These are phyloP conservation scores for Dioscorea cayenensis DNA, from an alignment of 116 monocot genomes.

Conservation along the genomic window DNA sequence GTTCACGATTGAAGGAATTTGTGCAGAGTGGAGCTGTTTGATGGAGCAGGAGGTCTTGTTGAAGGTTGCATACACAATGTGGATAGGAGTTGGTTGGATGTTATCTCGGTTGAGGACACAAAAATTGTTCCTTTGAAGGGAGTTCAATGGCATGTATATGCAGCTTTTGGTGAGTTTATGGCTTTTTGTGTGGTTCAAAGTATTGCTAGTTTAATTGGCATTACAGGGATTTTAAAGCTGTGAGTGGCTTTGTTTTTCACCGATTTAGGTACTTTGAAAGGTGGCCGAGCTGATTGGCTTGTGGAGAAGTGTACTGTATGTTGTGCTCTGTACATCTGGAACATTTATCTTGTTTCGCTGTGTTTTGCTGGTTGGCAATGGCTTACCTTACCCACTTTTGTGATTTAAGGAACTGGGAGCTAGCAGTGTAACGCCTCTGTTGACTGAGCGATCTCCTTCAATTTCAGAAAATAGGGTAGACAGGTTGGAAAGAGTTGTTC, in stretches of 20 bases:
- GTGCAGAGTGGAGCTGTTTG: slow-evolving; percentile 67
- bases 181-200: neutral
- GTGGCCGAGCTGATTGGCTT: slow-evolving; percentile 95
- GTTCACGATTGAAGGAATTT: neutral
- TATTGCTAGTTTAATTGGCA: neutral
- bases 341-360: neutral
- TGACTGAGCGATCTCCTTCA: slow-evolving; percentile 61
- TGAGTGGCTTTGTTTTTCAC: neutral
- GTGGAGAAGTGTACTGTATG: slow-evolving; percentile 95
- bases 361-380: neutral
- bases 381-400: slow-evolving; percentile 4
- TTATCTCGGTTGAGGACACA: slow-evolving; percentile 55
- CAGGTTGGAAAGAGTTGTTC: slow-evolving; percentile 67
- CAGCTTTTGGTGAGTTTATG: slow-evolving; percentile 66
- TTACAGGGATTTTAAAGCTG: neutral
- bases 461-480: slow-evolving; percentile 77
- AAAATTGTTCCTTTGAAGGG: slow-evolving; percentile 43
- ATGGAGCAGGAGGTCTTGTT: slow-evolving; percentile 72
- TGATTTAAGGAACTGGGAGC: slow-evolving; percentile 83
- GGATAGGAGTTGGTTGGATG: slow-evolving; percentile 46
- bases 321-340: neutral
- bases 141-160: slow-evolving; percentile 82
- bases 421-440: slow-evolving; percentile 76
- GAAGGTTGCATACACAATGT: slow-evolving; percentile 68
- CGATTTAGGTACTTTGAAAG: slow-evolving; percentile 67